phyloP scores from a whole-genome alignment of 495 filamentous ascomycete species.

The Aspergillus ostianus region DNA sequence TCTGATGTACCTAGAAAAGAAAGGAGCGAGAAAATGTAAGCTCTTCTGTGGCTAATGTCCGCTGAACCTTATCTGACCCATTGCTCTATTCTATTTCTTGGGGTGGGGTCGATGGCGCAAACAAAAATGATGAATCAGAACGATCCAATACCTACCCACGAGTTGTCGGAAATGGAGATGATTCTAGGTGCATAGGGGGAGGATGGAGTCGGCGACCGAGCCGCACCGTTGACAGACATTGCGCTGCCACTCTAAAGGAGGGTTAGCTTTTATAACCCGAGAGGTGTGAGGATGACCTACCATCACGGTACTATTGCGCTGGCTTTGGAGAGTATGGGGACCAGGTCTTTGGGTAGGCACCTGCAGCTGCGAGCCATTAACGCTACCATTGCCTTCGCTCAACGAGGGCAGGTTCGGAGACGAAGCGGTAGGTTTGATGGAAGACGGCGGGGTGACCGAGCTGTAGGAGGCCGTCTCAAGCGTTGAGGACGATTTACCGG shows the following conservation, averaged over 20 bases:
- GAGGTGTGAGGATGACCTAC: conserved; percentile 25
- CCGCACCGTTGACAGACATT: conserved; percentile 52
- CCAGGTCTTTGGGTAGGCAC: conserved; percentile 43
- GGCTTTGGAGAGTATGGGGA: conserved; percentile 42
- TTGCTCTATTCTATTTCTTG: background rate
- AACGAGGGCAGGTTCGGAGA: conserved; percentile 53
- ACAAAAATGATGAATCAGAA: background rate
- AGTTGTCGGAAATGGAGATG: conserved; percentile 71
- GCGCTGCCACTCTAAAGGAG: conserved; percentile 34
- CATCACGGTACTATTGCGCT: conserved; percentile 46
- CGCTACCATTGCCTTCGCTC: conserved; percentile 41
- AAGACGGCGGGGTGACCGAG: conserved; percentile 58
- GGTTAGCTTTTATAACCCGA: background rate
- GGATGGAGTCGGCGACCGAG: conserved; percentile 51
- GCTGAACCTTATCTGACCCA: background rate
- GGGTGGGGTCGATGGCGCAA: background rate
- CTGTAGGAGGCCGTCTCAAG: conserved; percentile 56
- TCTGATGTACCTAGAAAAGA: conserved; percentile 73
- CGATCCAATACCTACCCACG: conserved; percentile 60
- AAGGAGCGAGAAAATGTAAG: conserved; percentile 1
- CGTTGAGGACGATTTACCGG: conserved; percentile 63
- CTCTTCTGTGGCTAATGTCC: background rate
- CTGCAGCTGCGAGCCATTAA: conserved; percentile 37
- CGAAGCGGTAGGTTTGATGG: conserved; percentile 54
- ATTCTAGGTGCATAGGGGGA: conserved; percentile 80